Evolutionary conservation across 495 filamentous ascomycete genomes (phyloP).

Genomic region (Neurospora intermedia): DNA sequence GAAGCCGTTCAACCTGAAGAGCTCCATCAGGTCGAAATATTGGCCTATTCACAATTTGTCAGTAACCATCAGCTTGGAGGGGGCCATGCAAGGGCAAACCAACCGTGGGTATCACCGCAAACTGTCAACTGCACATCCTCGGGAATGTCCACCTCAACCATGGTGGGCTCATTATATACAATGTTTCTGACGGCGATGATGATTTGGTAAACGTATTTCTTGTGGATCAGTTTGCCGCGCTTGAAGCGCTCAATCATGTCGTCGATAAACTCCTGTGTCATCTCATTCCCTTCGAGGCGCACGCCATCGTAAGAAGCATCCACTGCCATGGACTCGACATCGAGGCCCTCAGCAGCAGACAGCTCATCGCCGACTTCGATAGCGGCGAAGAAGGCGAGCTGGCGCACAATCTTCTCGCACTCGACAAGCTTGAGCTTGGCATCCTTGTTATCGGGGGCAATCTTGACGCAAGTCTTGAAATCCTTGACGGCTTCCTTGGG

Average conservation of each 20-base stretch:
- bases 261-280: slow-evolving; percentile 92
- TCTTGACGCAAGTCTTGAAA: slow-evolving; percentile 82
- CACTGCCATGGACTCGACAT: slow-evolving; percentile 73
- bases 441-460: slow-evolving; percentile 77
- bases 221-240: slow-evolving; percentile 85
- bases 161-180: slow-evolving; percentile 85
- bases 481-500: slow-evolving; percentile 81
- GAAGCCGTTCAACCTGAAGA: slow-evolving; percentile 84
- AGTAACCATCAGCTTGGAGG: slow-evolving; percentile 2
- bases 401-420: slow-evolving; percentile 85
- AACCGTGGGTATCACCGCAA: slow-evolving; percentile 95
- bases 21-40: slow-evolving; percentile 93
- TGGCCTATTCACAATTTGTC: slow-evolving; percentile 50
- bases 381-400: slow-evolving; percentile 82
- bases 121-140: slow-evolving; percentile 75
- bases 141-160: slow-evolving; percentile 86
- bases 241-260: slow-evolving; percentile 97
- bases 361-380: slow-evolving; percentile 90
- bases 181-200: slow-evolving; percentile 79
- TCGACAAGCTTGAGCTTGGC: slow-evolving; percentile 83
- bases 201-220: slow-evolving; percentile 97
- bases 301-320: slow-evolving; percentile 81
- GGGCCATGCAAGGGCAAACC: slow-evolving; percentile 13
- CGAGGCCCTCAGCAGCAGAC: slow-evolving; percentile 80
- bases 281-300: slow-evolving; percentile 56